A percentile compares a stretch with the other conserved stretches of the same genome.
Evolutionary conservation across 2,329 filamentous ascomycete genomes (phyloP).

Genomic region (Orbilia quercus): DNA sequence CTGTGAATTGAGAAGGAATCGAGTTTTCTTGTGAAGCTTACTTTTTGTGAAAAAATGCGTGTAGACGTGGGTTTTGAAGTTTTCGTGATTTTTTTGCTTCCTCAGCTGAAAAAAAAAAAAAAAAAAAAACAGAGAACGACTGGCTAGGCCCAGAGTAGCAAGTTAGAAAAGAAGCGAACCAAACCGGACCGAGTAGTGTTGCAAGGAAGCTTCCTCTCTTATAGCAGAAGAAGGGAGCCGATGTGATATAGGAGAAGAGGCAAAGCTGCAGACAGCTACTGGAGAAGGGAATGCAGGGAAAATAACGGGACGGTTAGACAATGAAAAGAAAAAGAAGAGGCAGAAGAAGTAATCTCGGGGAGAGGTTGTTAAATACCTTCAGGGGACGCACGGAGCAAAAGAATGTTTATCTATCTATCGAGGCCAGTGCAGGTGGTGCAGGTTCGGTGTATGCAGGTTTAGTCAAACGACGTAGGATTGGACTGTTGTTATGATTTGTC

Average conservation of each 20-base stretch:
- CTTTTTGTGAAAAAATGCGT: not conserved
- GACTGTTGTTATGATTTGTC: constrained; percentile 40
- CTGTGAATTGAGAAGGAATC: constrained; percentile 11
- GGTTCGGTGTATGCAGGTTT: too few relatives aligned
- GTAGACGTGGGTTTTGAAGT: constrained; percentile 6
- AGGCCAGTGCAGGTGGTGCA: too few relatives aligned
- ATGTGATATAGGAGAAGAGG: constrained; percentile 33
- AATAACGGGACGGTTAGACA: constrained; percentile 50
- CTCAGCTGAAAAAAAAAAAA: constrained; percentile 21
- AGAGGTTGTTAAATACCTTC: constrained; percentile 54
- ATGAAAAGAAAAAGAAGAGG: constrained; percentile 21
- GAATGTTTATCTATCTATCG: constrained; percentile 54
- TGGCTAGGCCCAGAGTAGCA: constrained; percentile 39
- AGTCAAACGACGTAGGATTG: constrained; percentile 2
- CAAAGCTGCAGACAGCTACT: not conserved
- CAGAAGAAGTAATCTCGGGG: constrained; percentile 11
- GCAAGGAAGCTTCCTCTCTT: constrained; percentile 30
- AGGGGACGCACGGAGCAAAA: constrained; percentile 47
- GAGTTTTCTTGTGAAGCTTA: constrained; percentile 3
- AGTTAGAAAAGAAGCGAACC: constrained; percentile 49
- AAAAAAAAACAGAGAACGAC: constrained; percentile 45
- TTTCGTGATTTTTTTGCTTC: constrained; percentile 14
- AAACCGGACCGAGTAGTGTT: constrained; percentile 31
- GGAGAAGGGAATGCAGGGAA: constrained; percentile 32
- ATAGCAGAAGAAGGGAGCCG: constrained; percentile 22